phyloP scores from a whole-genome alignment of 768 basidiomycete genomes.

The Collybia mongolica region DNA sequence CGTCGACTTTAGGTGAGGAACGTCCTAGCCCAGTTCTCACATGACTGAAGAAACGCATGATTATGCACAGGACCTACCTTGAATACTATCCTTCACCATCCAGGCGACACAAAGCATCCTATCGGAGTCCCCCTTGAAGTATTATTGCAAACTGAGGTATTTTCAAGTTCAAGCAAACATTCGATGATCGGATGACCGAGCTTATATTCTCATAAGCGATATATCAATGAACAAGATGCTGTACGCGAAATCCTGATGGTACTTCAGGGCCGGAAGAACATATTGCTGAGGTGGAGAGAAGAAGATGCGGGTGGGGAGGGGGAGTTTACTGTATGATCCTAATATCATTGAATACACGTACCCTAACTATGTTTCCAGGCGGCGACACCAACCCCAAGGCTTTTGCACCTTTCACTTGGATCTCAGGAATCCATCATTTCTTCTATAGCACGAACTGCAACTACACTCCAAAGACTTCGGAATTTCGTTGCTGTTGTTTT shows the following conservation, averaged over 20 bases:
- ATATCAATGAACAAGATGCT: conserved; percentile 73
- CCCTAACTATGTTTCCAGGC: conserved; percentile 30
- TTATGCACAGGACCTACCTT: conserved; percentile 14
- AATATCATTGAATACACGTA: not conserved
- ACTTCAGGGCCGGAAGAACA: conserved; percentile 68
- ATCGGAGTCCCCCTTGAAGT: conserved; percentile 8
- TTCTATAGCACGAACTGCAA: conserved; percentile 58
- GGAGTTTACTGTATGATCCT: conserved; percentile 26
- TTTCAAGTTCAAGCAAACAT: not conserved
- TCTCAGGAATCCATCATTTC: conserved; percentile 66
- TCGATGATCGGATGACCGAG: not conserved
- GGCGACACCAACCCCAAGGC: conserved; percentile 49
- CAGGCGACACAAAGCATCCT: not conserved
- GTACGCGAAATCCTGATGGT: conserved; percentile 77
- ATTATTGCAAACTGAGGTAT: conserved; percentile 16
- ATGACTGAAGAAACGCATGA: not conserved
- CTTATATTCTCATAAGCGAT: conserved; percentile 40
- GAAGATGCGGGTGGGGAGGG: conserved; percentile 10
- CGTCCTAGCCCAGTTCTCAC: not conserved
- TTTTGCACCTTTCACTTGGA: conserved; percentile 65
- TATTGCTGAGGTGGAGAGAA: conserved; percentile 44
- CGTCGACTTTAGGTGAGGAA: conserved; percentile 66
- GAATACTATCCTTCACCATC: conserved; percentile 9
- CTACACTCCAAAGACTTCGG: conserved; percentile 61
- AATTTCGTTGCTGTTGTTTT: conserved; percentile 55